phyloP scores from a whole-genome alignment of 768 basidiomycete species.

The Collybia sordida region DNA sequence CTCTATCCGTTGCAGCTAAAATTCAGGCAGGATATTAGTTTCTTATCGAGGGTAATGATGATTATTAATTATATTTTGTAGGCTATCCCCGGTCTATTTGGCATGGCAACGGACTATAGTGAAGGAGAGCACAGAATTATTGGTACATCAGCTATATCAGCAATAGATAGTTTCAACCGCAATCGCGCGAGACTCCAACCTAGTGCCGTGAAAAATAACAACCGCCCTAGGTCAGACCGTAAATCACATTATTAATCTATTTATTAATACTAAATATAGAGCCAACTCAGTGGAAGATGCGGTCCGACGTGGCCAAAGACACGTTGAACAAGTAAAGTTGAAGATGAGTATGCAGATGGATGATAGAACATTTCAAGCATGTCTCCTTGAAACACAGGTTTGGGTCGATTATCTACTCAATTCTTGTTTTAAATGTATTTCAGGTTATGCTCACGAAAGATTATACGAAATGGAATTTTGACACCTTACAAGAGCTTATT shows the following conservation, averaged over 20 bases:
- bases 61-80: conserved; percentile 27
- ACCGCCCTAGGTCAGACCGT: conserved; percentile 60
- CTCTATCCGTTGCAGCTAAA: conserved; percentile 75
- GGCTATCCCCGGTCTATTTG: conserved; percentile 85
- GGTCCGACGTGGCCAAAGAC: conserved; percentile 82
- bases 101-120: conserved; percentile 79
- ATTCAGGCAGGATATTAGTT: conserved; percentile 60
- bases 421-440: not conserved
- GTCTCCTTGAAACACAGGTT: conserved; percentile 85
- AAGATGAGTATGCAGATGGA: conserved; percentile 95
- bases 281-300: conserved; percentile 86
- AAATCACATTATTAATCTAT: not conserved
- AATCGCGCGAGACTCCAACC: conserved; percentile 75
- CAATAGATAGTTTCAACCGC: conserved; percentile 93
- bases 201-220: conserved; percentile 41
- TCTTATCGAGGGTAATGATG: not conserved
- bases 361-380: conserved; percentile 85
- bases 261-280: conserved; percentile 28
- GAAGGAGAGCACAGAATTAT: conserved; percentile 76
- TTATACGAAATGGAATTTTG: conserved; percentile 90
- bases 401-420: conserved; percentile 5
- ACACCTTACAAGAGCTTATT: conserved; percentile 81
- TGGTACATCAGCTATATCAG: conserved; percentile 80
- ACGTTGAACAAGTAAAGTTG: conserved; percentile 87
- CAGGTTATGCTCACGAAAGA: conserved; percentile 89